Base-by-base conservation (phyloP, 345 rosid species). In the Eucalyptus leucophloia region DNA sequence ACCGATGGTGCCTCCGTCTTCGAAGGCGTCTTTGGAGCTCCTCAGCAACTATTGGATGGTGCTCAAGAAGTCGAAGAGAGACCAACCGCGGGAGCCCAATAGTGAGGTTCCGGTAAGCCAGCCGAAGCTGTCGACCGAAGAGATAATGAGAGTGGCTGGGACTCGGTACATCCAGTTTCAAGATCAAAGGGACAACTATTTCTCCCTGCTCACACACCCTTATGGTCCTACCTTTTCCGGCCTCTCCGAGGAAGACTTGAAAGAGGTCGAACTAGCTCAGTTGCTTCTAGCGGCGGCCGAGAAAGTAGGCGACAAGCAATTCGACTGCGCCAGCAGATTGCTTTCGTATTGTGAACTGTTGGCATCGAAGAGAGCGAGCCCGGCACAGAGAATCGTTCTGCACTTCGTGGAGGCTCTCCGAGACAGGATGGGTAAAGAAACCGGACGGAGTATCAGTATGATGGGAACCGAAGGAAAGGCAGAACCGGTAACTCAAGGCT, bases 221-320 rank as follows among this genome's bases (percentile, higher is more conserved):
- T 93, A 88, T 37, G 95, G 95, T 15, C 90, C 90, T 19, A 92
- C 93, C 49, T 93, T 94, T 88, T 90, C 92, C 2, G 94, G 93
- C 85, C 86, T 94, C 28, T 93, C 95, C 14, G 94, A 92, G 42
- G 94, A 92, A 88, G 96, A 95, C 91, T 91, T 88, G 32, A 92
- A 88, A 87, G 94, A 95, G 80, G 95, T 94, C 13, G 96, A 94
- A 86, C 92, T 93, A 6, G 93, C 91, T 56, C 94, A 91, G 53
- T 92, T 94, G 12, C 95, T 95, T 32, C 91, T 94, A 1, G 93
- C 94, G 2, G 94, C 95, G 7, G 95, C 96, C 1, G 97, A 95
- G 94, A 95, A 95, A 86, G 95, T 95, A 10, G 96, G 92, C 14
- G 87, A 91, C 86, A 89, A 89, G 19, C 95, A 93, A 69, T 91